These are phyloP conservation scores for Delitschia confertaspora DNA, from an alignment of 495 filamentous ascomycete species.

Conservation along the genomic window DNA sequence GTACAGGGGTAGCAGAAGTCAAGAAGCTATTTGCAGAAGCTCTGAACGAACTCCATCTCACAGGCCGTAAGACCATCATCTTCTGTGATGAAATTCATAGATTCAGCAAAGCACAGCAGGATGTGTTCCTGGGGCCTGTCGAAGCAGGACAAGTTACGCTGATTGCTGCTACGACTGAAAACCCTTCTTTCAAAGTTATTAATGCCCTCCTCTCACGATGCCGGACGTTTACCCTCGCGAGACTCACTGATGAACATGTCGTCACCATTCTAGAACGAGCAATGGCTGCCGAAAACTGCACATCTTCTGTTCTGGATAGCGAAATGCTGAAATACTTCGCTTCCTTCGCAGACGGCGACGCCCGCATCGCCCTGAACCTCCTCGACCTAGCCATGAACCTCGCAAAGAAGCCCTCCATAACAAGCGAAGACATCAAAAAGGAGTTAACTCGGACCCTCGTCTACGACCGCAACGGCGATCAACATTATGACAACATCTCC, in stretches of 20 bases:
- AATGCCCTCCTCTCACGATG: constrained; percentile 81
- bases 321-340: constrained; percentile 74
- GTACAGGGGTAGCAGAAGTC: constrained; percentile 80
- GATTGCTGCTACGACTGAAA: constrained; percentile 94
- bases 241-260: constrained; percentile 63
- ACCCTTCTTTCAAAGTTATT: constrained; percentile 91
- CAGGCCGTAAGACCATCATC: constrained; percentile 84
- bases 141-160: constrained; percentile 85
- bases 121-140: constrained; percentile 89
- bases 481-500: constrained; percentile 92
- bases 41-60: constrained; percentile 68
- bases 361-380: constrained; percentile 83
- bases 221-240: constrained; percentile 75
- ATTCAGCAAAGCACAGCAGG: constrained; percentile 88
- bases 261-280: constrained; percentile 65
- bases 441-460: constrained; percentile 82
- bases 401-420: constrained; percentile 44
- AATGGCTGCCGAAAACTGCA: constrained; percentile 35
- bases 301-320: constrained; percentile 54
- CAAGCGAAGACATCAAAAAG: constrained; percentile 61
- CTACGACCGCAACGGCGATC: constrained; percentile 90
- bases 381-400: constrained; percentile 73
- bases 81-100: constrained; percentile 98
- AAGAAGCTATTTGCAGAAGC: constrained; percentile 91
- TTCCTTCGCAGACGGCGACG: constrained; percentile 82